These are phyloP conservation scores for Candida argentea DNA, from an alignment of 805 yeast species.

Conservation along the genomic window DNA sequence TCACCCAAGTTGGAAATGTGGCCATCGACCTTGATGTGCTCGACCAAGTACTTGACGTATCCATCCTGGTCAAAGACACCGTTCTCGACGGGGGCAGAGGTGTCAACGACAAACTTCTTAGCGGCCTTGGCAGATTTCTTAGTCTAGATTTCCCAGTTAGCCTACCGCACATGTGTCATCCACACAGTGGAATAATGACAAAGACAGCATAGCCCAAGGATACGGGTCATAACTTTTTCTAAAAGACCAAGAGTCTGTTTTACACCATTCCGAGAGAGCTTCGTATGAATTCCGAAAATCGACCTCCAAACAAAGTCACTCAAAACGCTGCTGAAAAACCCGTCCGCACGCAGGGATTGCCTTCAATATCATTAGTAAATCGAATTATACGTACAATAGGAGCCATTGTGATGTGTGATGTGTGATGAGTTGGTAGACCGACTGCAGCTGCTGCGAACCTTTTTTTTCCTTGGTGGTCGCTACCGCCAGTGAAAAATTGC, in stretches of 20 bases:
- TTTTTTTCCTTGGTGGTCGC: no score
- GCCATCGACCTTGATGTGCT: conserved; percentile 98
- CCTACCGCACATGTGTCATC: conserved; percentile 57
- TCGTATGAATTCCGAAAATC: no score
- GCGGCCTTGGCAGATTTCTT: conserved; percentile 60
- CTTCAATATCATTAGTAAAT: conserved; percentile 10
- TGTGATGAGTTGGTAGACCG: no score
- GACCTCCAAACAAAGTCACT: no score
- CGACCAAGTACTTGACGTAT: conserved; percentile 95
- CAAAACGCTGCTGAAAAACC: no score
- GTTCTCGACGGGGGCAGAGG: conserved; percentile 93
- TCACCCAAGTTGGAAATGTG: conserved; percentile 95
- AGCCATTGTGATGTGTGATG: conserved; percentile 51
- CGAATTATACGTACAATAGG: conserved; percentile 68
- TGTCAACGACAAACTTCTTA: conserved; percentile 91
- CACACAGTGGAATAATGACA: conserved; percentile 12
- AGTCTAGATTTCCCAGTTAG: conserved; percentile 55
- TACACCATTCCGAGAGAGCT: no score
- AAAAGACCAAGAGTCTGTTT: conserved; percentile 4
- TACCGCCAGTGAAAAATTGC: no score
- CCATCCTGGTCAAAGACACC: conserved; percentile 97
- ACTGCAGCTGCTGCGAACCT: no score
- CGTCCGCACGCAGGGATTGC: conserved; percentile 23
- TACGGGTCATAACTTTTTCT: conserved; percentile 10
- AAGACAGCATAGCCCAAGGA: conserved; percentile 44